phyloP scores from a whole-genome alignment of 2,329 filamentous ascomycete species.

The Albophoma yamanashiensis region DNA sequence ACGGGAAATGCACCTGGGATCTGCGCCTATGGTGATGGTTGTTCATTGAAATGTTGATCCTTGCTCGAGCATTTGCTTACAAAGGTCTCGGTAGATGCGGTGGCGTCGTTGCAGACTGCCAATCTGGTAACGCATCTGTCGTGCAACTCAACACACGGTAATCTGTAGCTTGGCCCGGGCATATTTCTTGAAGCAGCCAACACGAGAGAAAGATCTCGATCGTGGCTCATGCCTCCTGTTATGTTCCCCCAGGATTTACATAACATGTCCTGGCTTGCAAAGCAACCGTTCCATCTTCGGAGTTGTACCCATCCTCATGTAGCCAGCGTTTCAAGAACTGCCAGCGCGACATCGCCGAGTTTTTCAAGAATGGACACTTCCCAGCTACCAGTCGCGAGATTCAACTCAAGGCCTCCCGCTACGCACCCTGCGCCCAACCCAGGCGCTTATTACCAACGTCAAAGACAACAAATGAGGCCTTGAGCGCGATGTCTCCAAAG shows the following conservation, averaged over 20 bases:
- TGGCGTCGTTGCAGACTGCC: background rate
- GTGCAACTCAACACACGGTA: too few relatives aligned
- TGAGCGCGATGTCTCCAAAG: slow-evolving; percentile 49
- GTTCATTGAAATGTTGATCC: background rate
- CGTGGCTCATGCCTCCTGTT: too few relatives aligned
- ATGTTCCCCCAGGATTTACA: too few relatives aligned
- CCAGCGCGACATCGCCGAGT: too few relatives aligned
- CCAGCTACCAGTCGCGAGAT: background rate
- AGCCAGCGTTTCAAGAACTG: too few relatives aligned
- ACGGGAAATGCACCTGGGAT: background rate
- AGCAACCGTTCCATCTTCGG: too few relatives aligned
- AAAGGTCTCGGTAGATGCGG: too few relatives aligned
- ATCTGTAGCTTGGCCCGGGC: too few relatives aligned
- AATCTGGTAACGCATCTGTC: background rate
- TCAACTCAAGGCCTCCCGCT: background rate
- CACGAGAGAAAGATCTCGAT: too few relatives aligned
- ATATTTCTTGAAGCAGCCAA: too few relatives aligned
- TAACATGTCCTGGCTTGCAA: too few relatives aligned
- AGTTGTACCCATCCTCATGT: too few relatives aligned
- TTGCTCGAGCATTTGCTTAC: background rate
- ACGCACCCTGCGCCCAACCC: slow-evolving; percentile 9
- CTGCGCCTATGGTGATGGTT: background rate
- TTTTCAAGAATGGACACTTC: background rate
- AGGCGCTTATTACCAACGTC: slow-evolving; percentile 42
- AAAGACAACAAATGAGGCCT: slow-evolving; percentile 47